A percentile compares a stretch with the other conserved stretches of the same genome.
Conservation (phyloP, 2,329 filamentous ascomycete species). For the Diplodia sapinea region DNA sequence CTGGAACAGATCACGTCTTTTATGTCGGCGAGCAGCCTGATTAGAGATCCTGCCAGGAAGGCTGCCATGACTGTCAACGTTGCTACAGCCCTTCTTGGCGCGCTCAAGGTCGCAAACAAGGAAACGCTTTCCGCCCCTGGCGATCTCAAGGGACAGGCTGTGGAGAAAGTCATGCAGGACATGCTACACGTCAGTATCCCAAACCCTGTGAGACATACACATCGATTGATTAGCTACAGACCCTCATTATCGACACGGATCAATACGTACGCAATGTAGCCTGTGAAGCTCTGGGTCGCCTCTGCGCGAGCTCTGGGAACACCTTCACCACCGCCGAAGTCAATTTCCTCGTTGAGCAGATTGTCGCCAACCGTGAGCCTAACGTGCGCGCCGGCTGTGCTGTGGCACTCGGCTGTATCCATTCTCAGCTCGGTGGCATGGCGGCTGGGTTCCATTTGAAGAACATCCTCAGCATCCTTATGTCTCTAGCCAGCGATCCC, state of each 20-base stretch:
- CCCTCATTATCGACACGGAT: constrained; percentile 82
- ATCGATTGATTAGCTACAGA: constrained; percentile 44
- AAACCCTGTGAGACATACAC: constrained; percentile 30
- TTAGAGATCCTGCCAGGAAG: constrained; percentile 85
- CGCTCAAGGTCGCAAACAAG: constrained; percentile 81
- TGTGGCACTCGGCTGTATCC: constrained; percentile 89
- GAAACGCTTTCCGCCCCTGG: constrained; percentile 77
- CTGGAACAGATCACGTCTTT: constrained; percentile 92
- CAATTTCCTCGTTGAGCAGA: constrained; percentile 89
- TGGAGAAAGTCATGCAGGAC: constrained; percentile 72
- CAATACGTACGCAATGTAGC: constrained; percentile 85
- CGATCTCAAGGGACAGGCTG: constrained; percentile 73
- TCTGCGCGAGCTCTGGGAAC: constrained; percentile 86
- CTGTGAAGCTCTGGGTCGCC: constrained; percentile 80
- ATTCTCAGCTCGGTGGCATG: constrained; percentile 96
- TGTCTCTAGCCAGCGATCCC: constrained; percentile 94
- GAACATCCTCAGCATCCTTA: constrained; percentile 95
- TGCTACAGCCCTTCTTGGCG: constrained; percentile 77
- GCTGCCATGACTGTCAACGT: constrained; percentile 92
- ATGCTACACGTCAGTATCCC: constrained; percentile 74
- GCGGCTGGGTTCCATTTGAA: constrained; percentile 95
- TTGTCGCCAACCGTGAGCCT: constrained; percentile 91
- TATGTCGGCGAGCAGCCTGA: constrained; percentile 77
- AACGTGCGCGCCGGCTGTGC: constrained; percentile 93
- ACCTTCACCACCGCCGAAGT: constrained; percentile 88